Evolutionary conservation across 345 rosid genomes (phyloP).

Genomic region (Murraya paniculata): DNA sequence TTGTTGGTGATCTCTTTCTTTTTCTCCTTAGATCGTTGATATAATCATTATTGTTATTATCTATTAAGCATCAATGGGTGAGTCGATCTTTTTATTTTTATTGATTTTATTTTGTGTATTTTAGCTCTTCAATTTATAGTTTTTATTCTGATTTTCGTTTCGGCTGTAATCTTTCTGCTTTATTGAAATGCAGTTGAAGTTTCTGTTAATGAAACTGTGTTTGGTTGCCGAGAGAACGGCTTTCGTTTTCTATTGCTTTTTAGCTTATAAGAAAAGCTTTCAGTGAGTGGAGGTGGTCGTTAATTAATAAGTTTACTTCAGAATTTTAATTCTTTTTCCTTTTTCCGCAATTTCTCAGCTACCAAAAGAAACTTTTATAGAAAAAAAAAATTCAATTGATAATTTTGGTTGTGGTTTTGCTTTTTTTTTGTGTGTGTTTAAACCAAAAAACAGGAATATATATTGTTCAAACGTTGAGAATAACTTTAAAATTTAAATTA

Average conservation of each 20-base stretch:
- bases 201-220: slow-evolving; percentile 13
- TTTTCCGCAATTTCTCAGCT: neutral
- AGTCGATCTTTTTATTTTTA: slow-evolving; percentile 9
- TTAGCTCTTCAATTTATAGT: neutral
- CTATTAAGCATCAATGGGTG: slow-evolving; percentile 35
- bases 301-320: neutral
- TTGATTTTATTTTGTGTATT: neutral
- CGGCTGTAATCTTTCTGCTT: slow-evolving; percentile 11
- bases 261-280: neutral
- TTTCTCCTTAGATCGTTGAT: slow-evolving; percentile 30
- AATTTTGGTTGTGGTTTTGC: neutral
- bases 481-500: neutral
- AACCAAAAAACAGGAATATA: neutral
- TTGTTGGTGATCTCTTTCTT: slow-evolving; percentile 34
- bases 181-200: slow-evolving; percentile 27
- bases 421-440: neutral
- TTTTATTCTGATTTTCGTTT: neutral
- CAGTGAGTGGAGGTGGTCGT: neutral
- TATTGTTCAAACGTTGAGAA: neutral
- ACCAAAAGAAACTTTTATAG: neutral
- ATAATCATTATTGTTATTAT: neutral
- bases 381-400: neutral
- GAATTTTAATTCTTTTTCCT: neutral
- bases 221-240: slow-evolving; percentile 21
- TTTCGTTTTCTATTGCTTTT: neutral